A percentile compares a stretch with the other conserved stretches of the same genome.
Evolutionary conservation across 2,329 filamentous ascomycete genomes (phyloP).

Genomic region (Graphilbum fragrans): DNA sequence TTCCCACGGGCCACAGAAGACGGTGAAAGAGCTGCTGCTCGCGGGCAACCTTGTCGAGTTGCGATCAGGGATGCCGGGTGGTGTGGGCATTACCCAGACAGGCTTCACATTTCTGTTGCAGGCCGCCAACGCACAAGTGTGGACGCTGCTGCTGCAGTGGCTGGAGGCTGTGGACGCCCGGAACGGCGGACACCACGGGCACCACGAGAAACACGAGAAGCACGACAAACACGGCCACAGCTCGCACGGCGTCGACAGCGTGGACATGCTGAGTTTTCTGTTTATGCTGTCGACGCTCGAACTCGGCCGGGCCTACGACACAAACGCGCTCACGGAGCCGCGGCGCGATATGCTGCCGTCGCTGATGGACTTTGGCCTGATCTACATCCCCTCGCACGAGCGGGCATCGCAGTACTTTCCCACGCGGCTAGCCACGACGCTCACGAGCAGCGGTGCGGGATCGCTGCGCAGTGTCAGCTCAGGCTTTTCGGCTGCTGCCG

Average conservation of each 20-base stretch:
- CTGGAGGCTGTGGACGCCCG: slow-evolving; percentile 67
- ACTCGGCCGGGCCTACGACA: slow-evolving; percentile 83
- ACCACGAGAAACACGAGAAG: slow-evolving; percentile 27
- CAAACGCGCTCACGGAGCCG: slow-evolving; percentile 65
- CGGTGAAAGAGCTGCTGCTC: slow-evolving; percentile 75
- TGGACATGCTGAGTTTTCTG: slow-evolving; percentile 90
- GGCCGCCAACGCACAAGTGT: slow-evolving; percentile 92
- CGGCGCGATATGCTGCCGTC: slow-evolving; percentile 84
- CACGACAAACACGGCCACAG: slow-evolving; percentile 13
- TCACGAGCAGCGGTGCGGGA: slow-evolving; percentile 63
- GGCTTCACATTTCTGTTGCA: slow-evolving; percentile 93
- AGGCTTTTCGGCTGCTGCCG: slow-evolving; percentile 52
- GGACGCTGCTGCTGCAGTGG: slow-evolving; percentile 89
- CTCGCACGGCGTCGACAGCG: slow-evolving; percentile 72
- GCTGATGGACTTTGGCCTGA: slow-evolving; percentile 82
- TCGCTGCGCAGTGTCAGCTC: slow-evolving; percentile 59
- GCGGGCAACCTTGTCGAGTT: slow-evolving; percentile 69
- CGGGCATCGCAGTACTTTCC: slow-evolving; percentile 61
- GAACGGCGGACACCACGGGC: no score
- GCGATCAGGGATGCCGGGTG: slow-evolving; percentile 21
- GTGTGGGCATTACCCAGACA: slow-evolving; percentile 72
- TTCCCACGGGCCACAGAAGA: slow-evolving; percentile 48
- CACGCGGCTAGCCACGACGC: slow-evolving; percentile 83
- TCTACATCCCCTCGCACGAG: slow-evolving; percentile 56
- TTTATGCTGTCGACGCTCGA: slow-evolving; percentile 92